These are phyloP conservation scores for Cladosporium halotolerans DNA, from an alignment of 2,329 filamentous ascomycete species.

Conservation along the genomic window DNA sequence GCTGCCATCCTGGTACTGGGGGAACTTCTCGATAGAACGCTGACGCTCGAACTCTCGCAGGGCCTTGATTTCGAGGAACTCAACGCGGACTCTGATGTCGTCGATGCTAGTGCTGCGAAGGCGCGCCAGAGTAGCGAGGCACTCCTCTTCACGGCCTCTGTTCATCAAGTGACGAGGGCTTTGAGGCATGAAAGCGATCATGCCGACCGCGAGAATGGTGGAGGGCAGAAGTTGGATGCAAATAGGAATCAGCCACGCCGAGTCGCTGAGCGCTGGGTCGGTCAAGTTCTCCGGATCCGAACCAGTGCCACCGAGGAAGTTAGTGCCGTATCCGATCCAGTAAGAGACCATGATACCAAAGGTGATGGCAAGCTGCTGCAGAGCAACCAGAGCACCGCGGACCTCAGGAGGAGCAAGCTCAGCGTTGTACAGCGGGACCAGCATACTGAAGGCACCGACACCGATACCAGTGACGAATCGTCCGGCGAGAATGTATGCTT, in stretches of 20 bases:
- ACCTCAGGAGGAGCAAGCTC: constrained; percentile 52
- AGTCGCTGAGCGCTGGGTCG: constrained; percentile 39
- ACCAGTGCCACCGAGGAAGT: constrained; percentile 48
- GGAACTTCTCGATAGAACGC: constrained; percentile 60
- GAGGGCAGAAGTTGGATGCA: constrained; percentile 63
- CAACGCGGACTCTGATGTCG: constrained; percentile 62
- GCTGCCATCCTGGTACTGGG: constrained; percentile 36
- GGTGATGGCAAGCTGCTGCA: constrained; percentile 56
- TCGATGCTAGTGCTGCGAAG: constrained; percentile 56
- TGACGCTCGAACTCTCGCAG: constrained; percentile 70
- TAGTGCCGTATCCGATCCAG: constrained; percentile 38
- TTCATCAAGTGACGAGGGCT: constrained; percentile 69
- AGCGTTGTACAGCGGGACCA: constrained; percentile 44
- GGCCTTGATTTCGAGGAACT: constrained; percentile 76
- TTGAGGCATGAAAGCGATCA: constrained; percentile 70
- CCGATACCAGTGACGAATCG: constrained; percentile 63
- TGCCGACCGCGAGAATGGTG: constrained; percentile 57
- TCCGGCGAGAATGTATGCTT: constrained; percentile 58
- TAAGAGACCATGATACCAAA: constrained; percentile 36
- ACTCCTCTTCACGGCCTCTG: constrained; percentile 61
- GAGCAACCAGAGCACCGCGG: constrained; percentile 56
- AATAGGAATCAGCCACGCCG: constrained; percentile 63
- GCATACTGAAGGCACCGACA: constrained; percentile 61
- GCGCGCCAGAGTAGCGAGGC: constrained; percentile 53
- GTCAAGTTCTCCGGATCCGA: constrained; percentile 36